Conservation (phyloP, 2,329 filamentous ascomycete species). For the Stachybotrys echinatus region DNA sequence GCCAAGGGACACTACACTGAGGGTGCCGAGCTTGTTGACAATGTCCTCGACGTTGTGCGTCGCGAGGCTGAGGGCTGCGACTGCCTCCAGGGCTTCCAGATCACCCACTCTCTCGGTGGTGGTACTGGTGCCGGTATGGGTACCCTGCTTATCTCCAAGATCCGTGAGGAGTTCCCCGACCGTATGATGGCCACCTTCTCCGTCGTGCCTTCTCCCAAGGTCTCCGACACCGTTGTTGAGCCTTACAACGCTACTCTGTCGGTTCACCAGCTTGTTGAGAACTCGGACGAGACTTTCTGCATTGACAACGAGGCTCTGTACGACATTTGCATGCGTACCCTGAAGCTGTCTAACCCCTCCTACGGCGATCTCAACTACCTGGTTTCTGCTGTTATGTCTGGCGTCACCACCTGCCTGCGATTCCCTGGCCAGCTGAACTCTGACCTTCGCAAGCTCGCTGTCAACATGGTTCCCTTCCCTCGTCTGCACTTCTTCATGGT, state of each 20-base stretch:
- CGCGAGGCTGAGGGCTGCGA: slow-evolving; percentile 98
- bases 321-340: slow-evolving; percentile 99
- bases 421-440: slow-evolving; percentile 99
- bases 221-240: slow-evolving; percentile 99
- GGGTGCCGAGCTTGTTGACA: slow-evolving; percentile 97
- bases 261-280: slow-evolving; percentile 98
- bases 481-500: slow-evolving; percentile 99
- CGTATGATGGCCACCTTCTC: slow-evolving; percentile 99
- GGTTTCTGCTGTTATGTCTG: slow-evolving; percentile 99
- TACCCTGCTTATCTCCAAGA: slow-evolving; percentile 99
- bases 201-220: slow-evolving; percentile 97
- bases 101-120: slow-evolving; percentile 99
- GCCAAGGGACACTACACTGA: slow-evolving; percentile 99
- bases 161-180: slow-evolving; percentile 99
- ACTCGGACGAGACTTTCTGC: slow-evolving; percentile 99
- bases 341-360: slow-evolving; percentile 97
- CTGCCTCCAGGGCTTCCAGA: slow-evolving; percentile 99
- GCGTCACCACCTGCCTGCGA: slow-evolving; percentile 95
- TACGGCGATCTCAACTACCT: slow-evolving; percentile 99
- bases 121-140: slow-evolving; percentile 99
- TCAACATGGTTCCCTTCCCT: slow-evolving; percentile 99
- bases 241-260: slow-evolving; percentile 99
- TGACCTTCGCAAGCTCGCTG: slow-evolving; percentile 96
- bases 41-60: slow-evolving; percentile 96
- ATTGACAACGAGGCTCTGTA: slow-evolving; percentile 99